A percentile compares a stretch with the other conserved stretches of the same genome.
Conservation (phyloP, 129 eudicot species). For the Lonicera japonica region DNA sequence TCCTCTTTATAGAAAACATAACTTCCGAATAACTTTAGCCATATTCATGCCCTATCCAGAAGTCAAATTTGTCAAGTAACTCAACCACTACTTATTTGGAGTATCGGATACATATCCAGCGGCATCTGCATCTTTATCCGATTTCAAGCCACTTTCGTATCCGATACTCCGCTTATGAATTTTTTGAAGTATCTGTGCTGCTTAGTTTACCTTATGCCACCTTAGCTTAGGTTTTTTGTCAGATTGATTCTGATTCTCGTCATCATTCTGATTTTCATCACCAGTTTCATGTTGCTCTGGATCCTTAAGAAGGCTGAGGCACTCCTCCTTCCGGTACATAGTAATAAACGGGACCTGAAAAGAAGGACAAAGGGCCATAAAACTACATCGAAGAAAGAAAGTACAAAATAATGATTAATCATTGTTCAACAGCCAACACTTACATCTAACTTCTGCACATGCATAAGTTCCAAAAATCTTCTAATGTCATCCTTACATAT, state of each 20-base stretch:
- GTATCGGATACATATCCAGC: too few relatives aligned
- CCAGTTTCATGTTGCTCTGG: constrained; percentile 36
- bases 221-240: constrained; percentile 54
- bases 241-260: constrained; percentile 18
- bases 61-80: too few relatives aligned
- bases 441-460: constrained; percentile 72
- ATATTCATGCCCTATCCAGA: too few relatives aligned
- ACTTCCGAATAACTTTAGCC: too few relatives aligned
- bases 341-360: constrained; percentile 69
- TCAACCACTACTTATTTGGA: too few relatives aligned
- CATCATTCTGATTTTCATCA: constrained; percentile 16
- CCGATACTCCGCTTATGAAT: too few relatives aligned
- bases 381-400: background rate
- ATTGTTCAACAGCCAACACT: constrained; percentile 17
- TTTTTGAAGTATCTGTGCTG: too few relatives aligned
- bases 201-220: constrained; percentile 30
- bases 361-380: background rate
- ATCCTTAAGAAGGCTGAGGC: constrained; percentile 59
- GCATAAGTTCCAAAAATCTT: constrained; percentile 67
- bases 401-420: background rate
- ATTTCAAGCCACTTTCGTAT: too few relatives aligned
- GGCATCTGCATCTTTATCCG: too few relatives aligned
- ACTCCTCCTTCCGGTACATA: constrained; percentile 85
- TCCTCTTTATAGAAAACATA: too few relatives aligned
- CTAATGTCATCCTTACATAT: constrained; percentile 51